Conservation (phyloP, 2,329 filamentous ascomycete species). For the Aspergillus oerlinghausenensis region DNA sequence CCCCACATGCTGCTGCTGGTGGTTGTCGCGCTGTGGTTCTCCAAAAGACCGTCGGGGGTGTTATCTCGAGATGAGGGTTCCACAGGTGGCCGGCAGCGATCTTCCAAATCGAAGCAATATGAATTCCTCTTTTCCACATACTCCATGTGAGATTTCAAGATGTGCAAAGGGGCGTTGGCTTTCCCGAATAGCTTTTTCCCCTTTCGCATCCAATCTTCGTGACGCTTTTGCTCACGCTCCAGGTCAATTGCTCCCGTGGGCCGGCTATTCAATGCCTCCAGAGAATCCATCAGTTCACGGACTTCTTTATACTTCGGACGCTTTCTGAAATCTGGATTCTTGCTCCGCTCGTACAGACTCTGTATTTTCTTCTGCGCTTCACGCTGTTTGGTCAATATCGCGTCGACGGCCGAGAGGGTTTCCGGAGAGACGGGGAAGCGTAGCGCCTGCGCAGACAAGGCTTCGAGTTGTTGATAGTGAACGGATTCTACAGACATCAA, state of each 20-base stretch:
- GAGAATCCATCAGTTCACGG: conserved; percentile 78
- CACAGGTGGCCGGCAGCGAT: conserved; percentile 83
- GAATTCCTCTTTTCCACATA: conserved; percentile 85
- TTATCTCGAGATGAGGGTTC: conserved; percentile 87
- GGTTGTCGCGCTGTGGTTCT: conserved; percentile 22
- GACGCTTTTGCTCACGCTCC: conserved; percentile 87
- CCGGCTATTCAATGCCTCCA: conserved; percentile 88
- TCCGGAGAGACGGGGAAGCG: conserved; percentile 75
- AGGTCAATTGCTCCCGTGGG: conserved; percentile 86
- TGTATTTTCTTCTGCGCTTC: conserved; percentile 88
- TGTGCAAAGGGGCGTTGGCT: conserved; percentile 93
- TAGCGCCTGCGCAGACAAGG: conserved; percentile 77
- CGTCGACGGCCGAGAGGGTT: conserved; percentile 77
- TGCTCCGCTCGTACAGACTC: conserved; percentile 73
- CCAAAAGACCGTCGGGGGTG: conserved; percentile 56
- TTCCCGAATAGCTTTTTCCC: conserved; percentile 98
- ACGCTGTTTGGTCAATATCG: conserved; percentile 90
- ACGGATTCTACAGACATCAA: conserved; percentile 87
- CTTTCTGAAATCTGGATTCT: conserved; percentile 67
- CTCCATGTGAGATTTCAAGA: conserved; percentile 89
- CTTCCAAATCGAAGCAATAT: conserved; percentile 85
- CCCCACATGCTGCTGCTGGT: conserved; percentile 28
- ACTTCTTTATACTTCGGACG: conserved; percentile 86
- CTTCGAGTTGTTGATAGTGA: conserved; percentile 91
- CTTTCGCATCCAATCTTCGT: conserved; percentile 98